Conservation (phyloP, 2,329 filamentous ascomycete species). For the Monilinia fructigena region DNA sequence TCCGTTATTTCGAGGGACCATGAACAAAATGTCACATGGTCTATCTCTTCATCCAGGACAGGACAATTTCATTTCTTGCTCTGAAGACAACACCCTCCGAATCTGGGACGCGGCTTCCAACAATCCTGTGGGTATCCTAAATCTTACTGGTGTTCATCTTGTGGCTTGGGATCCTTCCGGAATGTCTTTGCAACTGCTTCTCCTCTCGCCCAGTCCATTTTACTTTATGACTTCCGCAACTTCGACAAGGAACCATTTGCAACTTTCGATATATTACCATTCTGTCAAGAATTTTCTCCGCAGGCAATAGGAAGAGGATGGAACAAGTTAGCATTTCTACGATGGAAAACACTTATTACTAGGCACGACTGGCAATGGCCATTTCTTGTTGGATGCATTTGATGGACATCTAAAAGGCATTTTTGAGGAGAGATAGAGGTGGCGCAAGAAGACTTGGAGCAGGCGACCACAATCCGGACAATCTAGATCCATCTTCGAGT, state of each 20-base stretch:
- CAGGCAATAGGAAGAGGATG: slow-evolving; percentile 61
- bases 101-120: slow-evolving; percentile 81
- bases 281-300: slow-evolving; percentile 53
- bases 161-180: slow-evolving; percentile 90
- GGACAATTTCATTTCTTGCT: slow-evolving; percentile 91
- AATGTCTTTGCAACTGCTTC: slow-evolving; percentile 85
- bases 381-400: slow-evolving; percentile 93
- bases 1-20: slow-evolving; percentile 96
- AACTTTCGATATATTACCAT: slow-evolving; percentile 69
- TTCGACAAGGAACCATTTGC: slow-evolving; percentile 90
- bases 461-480: slow-evolving; percentile 47
- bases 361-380: slow-evolving; percentile 78
- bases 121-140: slow-evolving; percentile 74
- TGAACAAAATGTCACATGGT: slow-evolving; percentile 76
- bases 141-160: slow-evolving; percentile 77
- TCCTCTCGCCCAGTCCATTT: slow-evolving; percentile 71
- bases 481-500: slow-evolving; percentile 35
- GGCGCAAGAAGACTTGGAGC: slow-evolving; percentile 53
- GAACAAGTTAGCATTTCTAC: slow-evolving; percentile 93
- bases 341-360: slow-evolving; percentile 86
- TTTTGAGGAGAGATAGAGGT: slow-evolving; percentile 60
- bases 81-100: slow-evolving; percentile 84
- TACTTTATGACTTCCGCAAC: slow-evolving; percentile 91
- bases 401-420: slow-evolving; percentile 76
- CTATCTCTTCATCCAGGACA: slow-evolving; percentile 80